Conservation (phyloP, 108 stramenopile species). For the Pseudonitzschia pungens region DNA sequence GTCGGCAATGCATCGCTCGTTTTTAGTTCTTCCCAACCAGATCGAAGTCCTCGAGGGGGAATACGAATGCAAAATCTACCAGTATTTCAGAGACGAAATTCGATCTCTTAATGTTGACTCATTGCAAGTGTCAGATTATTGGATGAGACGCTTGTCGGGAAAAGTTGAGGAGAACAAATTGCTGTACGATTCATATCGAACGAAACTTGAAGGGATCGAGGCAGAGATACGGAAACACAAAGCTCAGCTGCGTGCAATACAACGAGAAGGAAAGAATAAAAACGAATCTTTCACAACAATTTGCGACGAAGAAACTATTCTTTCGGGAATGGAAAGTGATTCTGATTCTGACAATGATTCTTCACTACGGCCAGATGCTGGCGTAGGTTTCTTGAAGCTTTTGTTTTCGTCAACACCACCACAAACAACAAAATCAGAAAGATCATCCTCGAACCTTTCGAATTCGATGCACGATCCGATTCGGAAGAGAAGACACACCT, state of each 20-base stretch:
- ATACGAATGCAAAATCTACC: neutral
- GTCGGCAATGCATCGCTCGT: slow-evolving; percentile 12
- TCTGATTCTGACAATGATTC: slow-evolving; percentile 3
- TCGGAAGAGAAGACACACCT: no score
- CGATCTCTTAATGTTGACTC: neutral
- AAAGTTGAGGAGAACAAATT: neutral
- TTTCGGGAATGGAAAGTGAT: slow-evolving; percentile 3
- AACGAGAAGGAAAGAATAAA: neutral
- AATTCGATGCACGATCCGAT: no score
- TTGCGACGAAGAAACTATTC: neutral
- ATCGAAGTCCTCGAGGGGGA: neutral
- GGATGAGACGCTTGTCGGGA: slow-evolving; percentile 3
- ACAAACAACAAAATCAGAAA: neutral
- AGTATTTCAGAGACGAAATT: slow-evolving; percentile 3
- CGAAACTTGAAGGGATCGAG: neutral
- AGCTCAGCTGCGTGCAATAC: neutral
- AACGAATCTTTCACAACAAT: neutral
- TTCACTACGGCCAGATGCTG: neutral
- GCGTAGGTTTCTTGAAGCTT: neutral
- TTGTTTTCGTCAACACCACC: neutral
- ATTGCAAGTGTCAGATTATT: neutral
- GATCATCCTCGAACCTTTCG: neutral
- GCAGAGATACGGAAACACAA: neutral
- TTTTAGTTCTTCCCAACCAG: slow-evolving; percentile 11
- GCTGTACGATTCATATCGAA: slow-evolving; percentile 14